phyloP scores from a whole-genome alignment of 371 early-diverging fungal species.

The Saksenaea vasiformis region DNA sequence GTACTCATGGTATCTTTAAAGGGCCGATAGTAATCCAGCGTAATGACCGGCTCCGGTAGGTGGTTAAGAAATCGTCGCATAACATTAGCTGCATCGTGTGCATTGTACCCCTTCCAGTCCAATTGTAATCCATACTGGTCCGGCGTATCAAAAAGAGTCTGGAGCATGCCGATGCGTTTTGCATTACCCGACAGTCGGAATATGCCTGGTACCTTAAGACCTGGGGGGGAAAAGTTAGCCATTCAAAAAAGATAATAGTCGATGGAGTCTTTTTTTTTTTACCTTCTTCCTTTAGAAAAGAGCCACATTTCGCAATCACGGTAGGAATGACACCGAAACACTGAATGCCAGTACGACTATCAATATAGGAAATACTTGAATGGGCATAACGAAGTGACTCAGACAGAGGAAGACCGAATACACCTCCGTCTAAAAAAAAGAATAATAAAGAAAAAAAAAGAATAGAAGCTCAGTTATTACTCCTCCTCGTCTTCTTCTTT shows the following conservation, averaged over 20 bases:
- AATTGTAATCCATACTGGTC: conserved; percentile 54
- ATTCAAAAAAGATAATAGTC: not conserved
- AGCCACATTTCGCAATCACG: conserved; percentile 59
- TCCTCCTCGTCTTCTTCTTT: no score
- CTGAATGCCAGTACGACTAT: conserved; percentile 20
- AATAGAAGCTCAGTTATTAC: not conserved
- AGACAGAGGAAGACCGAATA: conserved; percentile 40
- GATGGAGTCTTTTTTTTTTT: not conserved
- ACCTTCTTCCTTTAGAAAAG: conserved; percentile 59
- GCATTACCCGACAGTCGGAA: conserved; percentile 68
- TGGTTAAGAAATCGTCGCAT: conserved; percentile 66
- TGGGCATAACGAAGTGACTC: conserved; percentile 43
- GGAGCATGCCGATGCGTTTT: conserved; percentile 60
- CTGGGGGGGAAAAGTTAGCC: conserved; percentile 15
- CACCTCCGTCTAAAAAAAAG: conserved; percentile 24
- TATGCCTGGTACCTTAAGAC: conserved; percentile 50
- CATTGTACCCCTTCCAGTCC: conserved; percentile 60
- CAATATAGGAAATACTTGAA: conserved; percentile 37
- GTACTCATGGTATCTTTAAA: conserved; percentile 58
- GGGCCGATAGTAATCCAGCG: conserved; percentile 48
- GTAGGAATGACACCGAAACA: conserved; percentile 55
- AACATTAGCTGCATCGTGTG: conserved; percentile 69
- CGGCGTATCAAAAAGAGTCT: conserved; percentile 57
- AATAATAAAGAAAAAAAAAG: not conserved
- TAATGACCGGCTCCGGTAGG: conserved; percentile 64